phyloP scores from a whole-genome alignment of 805 yeast genomes.

The Maudiozyma pseudohumilis region DNA sequence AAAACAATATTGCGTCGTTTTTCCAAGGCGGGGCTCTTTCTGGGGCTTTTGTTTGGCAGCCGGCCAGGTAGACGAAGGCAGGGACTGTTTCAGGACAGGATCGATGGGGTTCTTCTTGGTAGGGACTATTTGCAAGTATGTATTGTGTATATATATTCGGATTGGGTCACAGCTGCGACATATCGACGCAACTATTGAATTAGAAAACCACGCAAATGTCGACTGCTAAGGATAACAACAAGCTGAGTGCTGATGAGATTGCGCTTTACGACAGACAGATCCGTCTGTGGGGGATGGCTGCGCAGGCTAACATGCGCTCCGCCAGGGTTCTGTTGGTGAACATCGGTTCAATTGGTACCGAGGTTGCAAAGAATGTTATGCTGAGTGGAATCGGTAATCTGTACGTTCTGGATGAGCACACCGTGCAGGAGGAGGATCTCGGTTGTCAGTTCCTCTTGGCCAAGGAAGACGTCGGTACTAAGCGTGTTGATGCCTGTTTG shows the following conservation, averaged over 20 bases:
- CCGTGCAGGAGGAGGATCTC: slow-evolving; percentile 50
- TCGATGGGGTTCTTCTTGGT: too few relatives aligned
- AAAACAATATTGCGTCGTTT: too few relatives aligned
- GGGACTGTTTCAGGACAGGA: too few relatives aligned
- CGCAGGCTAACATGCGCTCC: slow-evolving; percentile 66
- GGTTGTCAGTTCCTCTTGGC: slow-evolving; percentile 67
- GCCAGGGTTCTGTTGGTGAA: slow-evolving; percentile 64
- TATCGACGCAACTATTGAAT: too few relatives aligned
- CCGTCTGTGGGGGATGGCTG: slow-evolving; percentile 91
- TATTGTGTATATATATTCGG: too few relatives aligned
- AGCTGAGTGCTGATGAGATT: slow-evolving; percentile 54
- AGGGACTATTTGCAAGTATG: too few relatives aligned
- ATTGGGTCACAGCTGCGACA: too few relatives aligned
- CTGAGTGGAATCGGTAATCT: slow-evolving; percentile 81
- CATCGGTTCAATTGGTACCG: slow-evolving; percentile 70
- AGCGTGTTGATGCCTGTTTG: slow-evolving; percentile 45
- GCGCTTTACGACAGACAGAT: slow-evolving; percentile 93
- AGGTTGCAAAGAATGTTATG: slow-evolving; percentile 72
- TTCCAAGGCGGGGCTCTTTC: too few relatives aligned
- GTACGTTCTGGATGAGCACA: slow-evolving; percentile 53
- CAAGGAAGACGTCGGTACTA: slow-evolving; percentile 43
- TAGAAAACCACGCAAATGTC: background rate
- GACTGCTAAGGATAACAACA: background rate
- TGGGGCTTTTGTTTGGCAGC: too few relatives aligned
- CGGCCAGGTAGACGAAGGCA: too few relatives aligned